phyloP scores from a whole-genome alignment of 2,329 filamentous ascomycete genomes.

The Fusarium sp. region DNA sequence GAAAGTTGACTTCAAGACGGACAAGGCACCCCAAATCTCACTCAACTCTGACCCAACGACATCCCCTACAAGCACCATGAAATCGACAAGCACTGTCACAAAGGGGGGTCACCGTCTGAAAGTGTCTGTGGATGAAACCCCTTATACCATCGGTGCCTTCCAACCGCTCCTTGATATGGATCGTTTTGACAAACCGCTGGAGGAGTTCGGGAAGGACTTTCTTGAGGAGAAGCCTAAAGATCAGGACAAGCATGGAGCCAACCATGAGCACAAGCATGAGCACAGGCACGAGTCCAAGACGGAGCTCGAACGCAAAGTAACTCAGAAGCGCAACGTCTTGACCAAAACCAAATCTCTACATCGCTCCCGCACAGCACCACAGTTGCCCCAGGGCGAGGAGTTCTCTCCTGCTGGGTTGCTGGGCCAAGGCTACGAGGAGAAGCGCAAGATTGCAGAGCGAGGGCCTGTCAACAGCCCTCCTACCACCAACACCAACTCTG shows the following conservation, averaged over 20 bases:
- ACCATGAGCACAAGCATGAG: conserved; percentile 10
- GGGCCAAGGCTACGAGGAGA: conserved; percentile 57
- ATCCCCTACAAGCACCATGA: conserved; percentile 48
- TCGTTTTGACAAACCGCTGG: conserved; percentile 64
- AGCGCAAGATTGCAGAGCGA: conserved; percentile 50
- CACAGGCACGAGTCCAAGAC: conserved; percentile 25
- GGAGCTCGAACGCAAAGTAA: conserved; percentile 26
- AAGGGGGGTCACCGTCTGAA: conserved; percentile 47
- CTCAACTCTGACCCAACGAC: conserved; percentile 10
- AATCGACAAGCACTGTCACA: conserved; percentile 44
- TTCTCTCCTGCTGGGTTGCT: conserved; percentile 65
- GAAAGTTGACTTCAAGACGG: conserved; percentile 59
- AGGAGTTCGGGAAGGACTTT: conserved; percentile 60
- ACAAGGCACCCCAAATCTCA: conserved; percentile 25
- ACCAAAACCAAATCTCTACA: conserved; percentile 44
- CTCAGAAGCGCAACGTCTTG: conserved; percentile 18
- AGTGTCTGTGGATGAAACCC: conserved; percentile 57
- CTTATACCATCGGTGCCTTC: conserved; percentile 74
- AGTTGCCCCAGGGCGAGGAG: conserved; percentile 40
- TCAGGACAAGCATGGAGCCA: conserved; percentile 6
- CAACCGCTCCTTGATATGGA: conserved; percentile 73
- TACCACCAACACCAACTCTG: conserved; percentile 21
- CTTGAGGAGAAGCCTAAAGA: conserved; percentile 21
- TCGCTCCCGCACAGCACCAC: conserved; percentile 21
- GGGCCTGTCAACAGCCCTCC: conserved; percentile 45